These are phyloP conservation scores for Apiospora malaysiana DNA, from an alignment of 2,329 filamentous ascomycete species.

Conservation along the genomic window DNA sequence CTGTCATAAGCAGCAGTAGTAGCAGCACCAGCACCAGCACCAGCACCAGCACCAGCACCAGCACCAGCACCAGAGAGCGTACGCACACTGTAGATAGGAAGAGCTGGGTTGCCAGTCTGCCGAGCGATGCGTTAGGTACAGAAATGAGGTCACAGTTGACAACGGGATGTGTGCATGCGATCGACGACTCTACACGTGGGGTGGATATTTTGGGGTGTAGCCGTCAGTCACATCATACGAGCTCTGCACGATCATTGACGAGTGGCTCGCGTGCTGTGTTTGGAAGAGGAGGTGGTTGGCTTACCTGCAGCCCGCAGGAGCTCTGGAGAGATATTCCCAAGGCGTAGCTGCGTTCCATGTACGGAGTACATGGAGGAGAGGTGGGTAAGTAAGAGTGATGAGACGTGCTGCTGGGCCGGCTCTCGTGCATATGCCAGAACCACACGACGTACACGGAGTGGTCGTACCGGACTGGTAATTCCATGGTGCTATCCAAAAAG, in stretches of 20 bases:
- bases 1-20: background rate
- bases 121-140: conserved; percentile 5
- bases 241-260: conserved; percentile 4
- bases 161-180: conserved; percentile 14
- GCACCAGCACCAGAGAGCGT: too few species aligned
- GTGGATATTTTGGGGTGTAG: conserved; percentile 8
- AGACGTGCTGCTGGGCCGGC: conserved; percentile 9
- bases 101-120: background rate
- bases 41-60: too few species aligned
- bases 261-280: conserved; percentile 10
- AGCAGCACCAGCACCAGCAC: too few species aligned
- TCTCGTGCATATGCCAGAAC: conserved; percentile 18
- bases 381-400: conserved; percentile 3
- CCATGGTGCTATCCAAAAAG: conserved; percentile 13
- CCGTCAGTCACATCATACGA: conserved; percentile 16
- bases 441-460: conserved; percentile 15
- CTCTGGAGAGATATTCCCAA: background rate
- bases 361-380: background rate
- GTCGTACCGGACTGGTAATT: background rate
- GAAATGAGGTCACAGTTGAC: conserved; percentile 11
- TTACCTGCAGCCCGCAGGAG: conserved; percentile 5
- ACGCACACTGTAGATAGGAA: background rate
- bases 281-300: conserved; percentile 11
- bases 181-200: conserved; percentile 12
- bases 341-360: background rate